Conservation (phyloP, 2,329 filamentous ascomycete genomes). For the Fusarium liriodendri region DNA sequence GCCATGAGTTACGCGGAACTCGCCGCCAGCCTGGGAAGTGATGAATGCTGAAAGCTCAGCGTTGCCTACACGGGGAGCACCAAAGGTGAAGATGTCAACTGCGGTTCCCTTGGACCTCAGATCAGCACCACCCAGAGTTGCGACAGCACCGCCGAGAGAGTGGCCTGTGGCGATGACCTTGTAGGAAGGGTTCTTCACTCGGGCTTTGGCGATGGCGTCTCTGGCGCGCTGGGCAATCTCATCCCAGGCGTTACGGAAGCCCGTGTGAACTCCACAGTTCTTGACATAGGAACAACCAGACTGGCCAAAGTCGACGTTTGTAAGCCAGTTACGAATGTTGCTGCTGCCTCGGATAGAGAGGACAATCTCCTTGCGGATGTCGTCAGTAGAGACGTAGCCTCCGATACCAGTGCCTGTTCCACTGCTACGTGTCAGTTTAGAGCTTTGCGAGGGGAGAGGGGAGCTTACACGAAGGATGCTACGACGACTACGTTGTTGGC, state of each 20-base stretch:
- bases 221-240: conserved; percentile 60
- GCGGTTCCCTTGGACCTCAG: conserved; percentile 61
- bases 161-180: conserved; percentile 72
- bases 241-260: conserved; percentile 70
- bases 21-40: conserved; percentile 60
- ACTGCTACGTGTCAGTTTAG: conserved; percentile 45
- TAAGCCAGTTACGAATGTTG: conserved; percentile 71
- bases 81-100: conserved; percentile 73
- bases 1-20: conserved; percentile 74
- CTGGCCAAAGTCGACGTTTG: conserved; percentile 57
- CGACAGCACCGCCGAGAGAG: conserved; percentile 75
- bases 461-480: conserved; percentile 54
- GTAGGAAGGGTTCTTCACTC: conserved; percentile 61
- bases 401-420: conserved; percentile 57
- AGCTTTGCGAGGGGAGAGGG: not conserved
- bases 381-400: conserved; percentile 65
- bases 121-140: conserved; percentile 68
- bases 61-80: conserved; percentile 74
- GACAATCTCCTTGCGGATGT: conserved; percentile 63
- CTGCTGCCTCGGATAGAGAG: conserved; percentile 69
- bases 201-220: conserved; percentile 56
- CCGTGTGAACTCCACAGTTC: conserved; percentile 65
- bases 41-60: conserved; percentile 64
- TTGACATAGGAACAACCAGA: conserved; percentile 44
- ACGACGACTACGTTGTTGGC: conserved; percentile 57